Base-by-base conservation (phyloP, 192 early-diverging fungal species). In the Coemansia pectinata region DNA sequence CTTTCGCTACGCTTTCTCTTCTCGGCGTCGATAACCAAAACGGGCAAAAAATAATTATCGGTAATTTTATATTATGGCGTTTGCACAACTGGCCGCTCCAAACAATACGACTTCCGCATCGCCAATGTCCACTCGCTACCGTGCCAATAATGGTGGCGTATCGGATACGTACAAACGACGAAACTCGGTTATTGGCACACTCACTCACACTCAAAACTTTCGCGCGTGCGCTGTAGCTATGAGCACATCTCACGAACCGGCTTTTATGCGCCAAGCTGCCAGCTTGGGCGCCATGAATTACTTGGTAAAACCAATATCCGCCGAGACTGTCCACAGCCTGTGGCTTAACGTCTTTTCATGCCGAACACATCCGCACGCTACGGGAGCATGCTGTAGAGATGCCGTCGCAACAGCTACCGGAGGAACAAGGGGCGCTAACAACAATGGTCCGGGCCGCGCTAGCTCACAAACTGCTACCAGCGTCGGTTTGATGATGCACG, bases 341-440 rank as follows among this genome's bases (percentile, higher is more conserved):
- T 85, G 84, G 84, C 73, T 85, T 12, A 85, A 85, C 45, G 81
- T 82, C 31, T 80, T 79, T 66, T 74, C 83, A 9, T 76, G 78
- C 61, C 74, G 76, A 59, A 74, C 78, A 45, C 72, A 73, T 52
- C 62, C 71, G 9, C 63, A 76, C 27, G 66, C 70, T 50, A 55
- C 62, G 14, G 58, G 67, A 23, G 67, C 38, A 25, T 27, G 52
- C 50, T 25, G 58, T 38, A 34, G 31, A 34, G 34, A 34, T 34
- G 34, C 34, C 38, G 29, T 45, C 34, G 10, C 69, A 61, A 42
- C 67, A n/a, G 66, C 70, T 50, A 55, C 62, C 8, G 58, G 67
- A 17, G 36, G 23, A 42, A 63, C 62, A 65, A 48, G 11, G 15
- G 53, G 17, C 12, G 21, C 53, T 25, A 50, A 36, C 25, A 53